Conservation (phyloP, 768 basidiomycete genomes). For the Mycena metata region DNA sequence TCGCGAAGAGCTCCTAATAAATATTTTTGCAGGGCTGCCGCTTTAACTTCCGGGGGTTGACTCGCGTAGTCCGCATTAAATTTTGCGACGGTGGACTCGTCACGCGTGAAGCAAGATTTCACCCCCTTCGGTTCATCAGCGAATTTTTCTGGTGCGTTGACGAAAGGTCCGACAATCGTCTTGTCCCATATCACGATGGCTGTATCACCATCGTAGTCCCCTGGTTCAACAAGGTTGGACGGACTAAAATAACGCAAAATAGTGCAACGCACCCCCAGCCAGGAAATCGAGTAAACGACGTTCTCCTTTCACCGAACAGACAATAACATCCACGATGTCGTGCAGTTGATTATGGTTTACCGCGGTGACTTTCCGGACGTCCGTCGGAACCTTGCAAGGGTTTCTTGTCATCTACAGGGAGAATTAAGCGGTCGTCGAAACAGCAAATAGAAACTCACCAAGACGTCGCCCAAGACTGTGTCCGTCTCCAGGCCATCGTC, state of each 20-base stretch:
- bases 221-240: constrained; percentile 45
- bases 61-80: constrained; percentile 52
- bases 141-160: constrained; percentile 62
- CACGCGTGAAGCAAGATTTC: constrained; percentile 54
- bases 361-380: constrained; percentile 74
- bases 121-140: constrained; percentile 65
- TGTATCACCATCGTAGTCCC: constrained; percentile 82
- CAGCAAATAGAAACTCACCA: constrained; percentile 50
- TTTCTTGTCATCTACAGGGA: constrained; percentile 65
- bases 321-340: constrained; percentile 69
- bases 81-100: constrained; percentile 58
- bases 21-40: constrained; percentile 59
- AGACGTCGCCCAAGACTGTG: constrained; percentile 66
- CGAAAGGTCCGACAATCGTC: constrained; percentile 65
- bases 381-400: constrained; percentile 80
- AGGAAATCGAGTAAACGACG: constrained; percentile 73
- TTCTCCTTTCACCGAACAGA: constrained; percentile 65
- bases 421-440: neutral
- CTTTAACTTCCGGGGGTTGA: constrained; percentile 42
- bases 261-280: constrained; percentile 64
- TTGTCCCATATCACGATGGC: constrained; percentile 71
- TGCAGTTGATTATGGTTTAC: constrained; percentile 65
- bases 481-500: constrained; percentile 62
- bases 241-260: neutral
- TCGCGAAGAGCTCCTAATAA: constrained; percentile 65